Base-by-base conservation (phyloP, 2,329 filamentous ascomycete genomes). In the Dissoconium aciculare region DNA sequence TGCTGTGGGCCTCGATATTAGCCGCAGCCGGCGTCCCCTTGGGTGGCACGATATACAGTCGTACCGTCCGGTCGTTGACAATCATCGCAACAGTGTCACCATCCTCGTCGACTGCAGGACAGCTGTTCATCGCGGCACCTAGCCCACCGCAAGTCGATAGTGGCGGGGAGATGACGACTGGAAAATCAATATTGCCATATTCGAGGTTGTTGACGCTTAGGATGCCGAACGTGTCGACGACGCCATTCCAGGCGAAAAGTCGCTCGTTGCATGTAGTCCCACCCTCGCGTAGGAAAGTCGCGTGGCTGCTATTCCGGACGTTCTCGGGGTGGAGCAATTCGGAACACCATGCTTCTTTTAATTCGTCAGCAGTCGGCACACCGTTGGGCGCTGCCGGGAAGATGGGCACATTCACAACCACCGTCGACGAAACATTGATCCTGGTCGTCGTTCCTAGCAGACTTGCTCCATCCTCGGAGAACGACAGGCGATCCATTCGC, bases 281-380 rank as follows among this genome's bases (percentile, higher is more conserved):
- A 8, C 8, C 8, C 26, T 54, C 46, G 5, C 51, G 47, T 46
- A 54, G 49, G 33, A 55, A 55, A 0, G 44, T 47, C 3, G 52
- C 51, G 32, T 55, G 52, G 26, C 52, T 55, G 36, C 47, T 53
- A 26, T 55, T 53, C 4, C 50, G 47, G 25, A 55, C 52, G 28
- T 55, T 55, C 28, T 53, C 50, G 8, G 53, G 53, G 19, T 55
- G 50, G 19, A 56, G 34, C 17, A 55, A 39, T 11, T 53, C 52
- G 3, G 52, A 50, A 30, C 52, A 55, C 53, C 53, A 56, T 3
- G 52, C 52, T 34, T 54, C 51, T 31, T 53, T 53, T 26, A 56
- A 38, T 30, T 56, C 53, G 27, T 52, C 46, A 29, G 50, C 50
- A 0, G 52, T 50, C 2, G 52, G 47, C 1, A 47, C 34, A 11